Evolutionary conservation across 805 yeast genomes (phyloP).

Genomic region (Dipodascus albidus): DNA sequence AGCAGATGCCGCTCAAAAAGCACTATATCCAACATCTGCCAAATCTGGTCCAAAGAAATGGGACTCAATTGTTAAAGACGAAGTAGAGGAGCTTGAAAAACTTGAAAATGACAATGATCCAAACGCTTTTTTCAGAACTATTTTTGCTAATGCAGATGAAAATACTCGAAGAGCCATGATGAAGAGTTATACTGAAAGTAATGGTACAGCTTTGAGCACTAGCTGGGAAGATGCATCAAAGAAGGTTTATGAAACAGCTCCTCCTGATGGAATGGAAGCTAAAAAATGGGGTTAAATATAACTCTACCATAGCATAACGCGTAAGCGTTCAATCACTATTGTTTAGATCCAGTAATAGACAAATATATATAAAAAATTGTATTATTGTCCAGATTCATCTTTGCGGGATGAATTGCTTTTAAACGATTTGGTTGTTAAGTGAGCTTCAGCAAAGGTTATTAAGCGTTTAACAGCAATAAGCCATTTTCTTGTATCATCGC

Average conservation of each 20-base stretch:
- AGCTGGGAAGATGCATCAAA: conserved; percentile 81
- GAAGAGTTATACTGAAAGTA: conserved; percentile 89
- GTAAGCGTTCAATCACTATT: too few species aligned
- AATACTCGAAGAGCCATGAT: conserved; percentile 90
- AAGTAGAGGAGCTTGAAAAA: conserved; percentile 31
- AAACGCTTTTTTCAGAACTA: conserved; percentile 55
- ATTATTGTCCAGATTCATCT: neutral
- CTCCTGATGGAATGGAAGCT: conserved; percentile 66
- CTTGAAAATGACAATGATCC: conserved; percentile 35
- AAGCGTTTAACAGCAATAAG: conserved; percentile 61
- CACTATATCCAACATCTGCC: neutral
- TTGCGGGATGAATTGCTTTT: neutral
- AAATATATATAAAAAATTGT: too few species aligned
- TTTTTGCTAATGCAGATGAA: conserved; percentile 73
- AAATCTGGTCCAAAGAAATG: conserved; percentile 4
- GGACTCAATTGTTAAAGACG: conserved; percentile 13
- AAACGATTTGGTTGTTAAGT: neutral
- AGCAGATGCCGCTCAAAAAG: neutral
- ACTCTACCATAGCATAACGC: neutral
- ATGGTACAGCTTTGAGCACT: conserved; percentile 88
- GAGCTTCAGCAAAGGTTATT: conserved; percentile 41
- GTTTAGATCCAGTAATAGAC: too few species aligned
- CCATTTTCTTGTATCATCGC: conserved; percentile 68
- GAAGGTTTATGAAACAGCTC: conserved; percentile 50
- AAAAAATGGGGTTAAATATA: conserved; percentile 30